Evolutionary conservation across 108 stramenopile species (phyloP), one percentile per base, ranked within the genome.

Genomic region (Fragilariopsis cylindrus): DNA sequence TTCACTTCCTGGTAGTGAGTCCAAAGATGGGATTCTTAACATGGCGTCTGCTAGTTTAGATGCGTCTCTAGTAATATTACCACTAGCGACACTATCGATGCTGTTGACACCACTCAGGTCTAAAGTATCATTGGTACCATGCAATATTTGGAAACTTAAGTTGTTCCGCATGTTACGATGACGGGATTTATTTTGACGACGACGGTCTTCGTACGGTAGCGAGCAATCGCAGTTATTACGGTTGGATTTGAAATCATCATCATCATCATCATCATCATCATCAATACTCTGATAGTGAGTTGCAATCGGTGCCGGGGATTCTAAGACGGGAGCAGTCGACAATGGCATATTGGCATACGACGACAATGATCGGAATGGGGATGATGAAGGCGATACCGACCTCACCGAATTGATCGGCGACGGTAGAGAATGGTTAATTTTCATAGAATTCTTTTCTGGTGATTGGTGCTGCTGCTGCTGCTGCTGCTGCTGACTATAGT

Each of bases 331-430:
- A 63, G 11, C 39, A 46, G 43, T 63, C 62, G 62, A 63, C 2
- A 48, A 60, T 40, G 40, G 40, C 5, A 55, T 30, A 15, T 43
- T 63, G 21, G 9, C 19, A 13, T 44, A 45, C n/a, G 49, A 41
- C 12, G 57, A 12, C 8, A 43, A 6, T 3, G 57, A 57, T 4
- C 55, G 54, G 58, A 47, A 39, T 44, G 70, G 49, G 54, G 65
- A 18, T 5, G 69, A 3, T 39, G 77, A 45, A 44, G 72, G 65
- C 18, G 68, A 70, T 13, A 63, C n/a, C 4, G 58, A 60, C 55
- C 19, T 56, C 19, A 11, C 55, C 11, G 39, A 41, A 30, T 30
- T 30, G 30, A 30, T 30, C 30, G 30, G 30, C 19, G 5, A 21
- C 11, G 30, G 39, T 9, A 13, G 13, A 13, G 50, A 3, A 13